These are phyloP conservation scores for Endotrypanum monterogeii DNA, from an alignment of 208 protist genomes.

Conservation along the genomic window DNA sequence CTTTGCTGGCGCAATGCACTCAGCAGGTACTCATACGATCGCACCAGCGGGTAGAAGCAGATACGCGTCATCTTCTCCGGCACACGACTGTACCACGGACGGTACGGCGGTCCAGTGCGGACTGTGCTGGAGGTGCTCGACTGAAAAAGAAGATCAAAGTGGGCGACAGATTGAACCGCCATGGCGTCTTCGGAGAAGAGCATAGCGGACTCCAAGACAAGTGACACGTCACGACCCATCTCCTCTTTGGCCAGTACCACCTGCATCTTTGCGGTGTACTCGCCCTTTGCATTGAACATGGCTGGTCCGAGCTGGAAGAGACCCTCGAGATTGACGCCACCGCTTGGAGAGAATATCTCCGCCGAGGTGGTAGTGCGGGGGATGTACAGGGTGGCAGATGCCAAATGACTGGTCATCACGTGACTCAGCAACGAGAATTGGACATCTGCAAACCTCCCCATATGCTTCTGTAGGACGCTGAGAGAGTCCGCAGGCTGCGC, in stretches of 20 bases:
- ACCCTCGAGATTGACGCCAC: slow-evolving; percentile 55
- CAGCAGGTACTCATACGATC: slow-evolving; percentile 29
- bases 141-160: slow-evolving; percentile 59
- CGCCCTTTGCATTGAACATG: slow-evolving; percentile 64
- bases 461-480: slow-evolving; percentile 13
- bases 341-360: slow-evolving; percentile 50
- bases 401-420: slow-evolving; percentile 54
- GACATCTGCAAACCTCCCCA: slow-evolving; percentile 25
- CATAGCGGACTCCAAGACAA: slow-evolving; percentile 61
- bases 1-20: slow-evolving; percentile 25
- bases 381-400: slow-evolving; percentile 66
- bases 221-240: slow-evolving; percentile 42
- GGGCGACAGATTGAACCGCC: slow-evolving; percentile 32
- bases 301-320: slow-evolving; percentile 53
- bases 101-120: slow-evolving; percentile 32
- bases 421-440: slow-evolving; percentile 66
- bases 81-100: slow-evolving; percentile 12
- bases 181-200: slow-evolving; percentile 54
- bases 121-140: slow-evolving; percentile 47
- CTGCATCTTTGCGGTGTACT: slow-evolving; percentile 60
- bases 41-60: slow-evolving; percentile 39
- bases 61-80: slow-evolving; percentile 19
- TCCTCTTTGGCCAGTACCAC: slow-evolving; percentile 65
- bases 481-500: not conserved
- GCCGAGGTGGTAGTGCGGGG: slow-evolving; percentile 33